A percentile compares a stretch with the other conserved stretches of the same genome.
Evolutionary conservation across 768 basidiomycete species (phyloP).

Genomic region (Mycena leptocephala): DNA sequence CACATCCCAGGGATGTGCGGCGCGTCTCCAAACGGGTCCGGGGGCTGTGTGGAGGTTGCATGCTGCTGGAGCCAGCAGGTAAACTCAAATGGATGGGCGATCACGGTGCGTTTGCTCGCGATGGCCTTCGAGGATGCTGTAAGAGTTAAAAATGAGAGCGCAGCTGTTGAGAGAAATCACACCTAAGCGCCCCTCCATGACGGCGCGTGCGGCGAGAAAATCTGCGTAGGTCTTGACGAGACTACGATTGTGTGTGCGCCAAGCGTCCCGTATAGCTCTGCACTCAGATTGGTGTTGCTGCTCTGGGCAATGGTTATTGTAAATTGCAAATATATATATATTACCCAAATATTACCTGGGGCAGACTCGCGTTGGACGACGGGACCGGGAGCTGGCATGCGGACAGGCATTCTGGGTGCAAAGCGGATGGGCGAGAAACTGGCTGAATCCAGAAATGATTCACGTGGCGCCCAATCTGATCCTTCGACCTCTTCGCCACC

Average conservation of each 20-base stretch:
- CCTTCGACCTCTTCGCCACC: too few species aligned
- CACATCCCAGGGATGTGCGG: neutral
- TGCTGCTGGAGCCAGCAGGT: neutral
- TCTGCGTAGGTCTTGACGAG: neutral
- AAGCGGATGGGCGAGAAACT: too few species aligned
- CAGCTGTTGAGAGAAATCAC: neutral
- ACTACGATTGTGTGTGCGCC: neutral
- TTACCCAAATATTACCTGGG: too few species aligned
- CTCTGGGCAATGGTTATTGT: neutral
- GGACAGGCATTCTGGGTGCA: too few species aligned
- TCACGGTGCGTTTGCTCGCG: neutral
- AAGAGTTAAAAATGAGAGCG: neutral
- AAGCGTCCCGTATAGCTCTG: neutral
- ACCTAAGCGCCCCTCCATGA: neutral
- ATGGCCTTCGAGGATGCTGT: neutral
- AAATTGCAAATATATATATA: neutral
- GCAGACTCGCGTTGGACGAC: too few species aligned
- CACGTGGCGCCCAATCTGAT: too few species aligned
- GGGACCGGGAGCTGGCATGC: too few species aligned
- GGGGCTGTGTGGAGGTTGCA: neutral
- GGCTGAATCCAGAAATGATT: too few species aligned
- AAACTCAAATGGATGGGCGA: neutral
- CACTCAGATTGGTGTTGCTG: neutral
- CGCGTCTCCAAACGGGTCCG: neutral
- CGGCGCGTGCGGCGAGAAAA: neutral